Evolutionary conservation across 495 filamentous ascomycete species (phyloP), one percentile per base, ranked within the genome.

Genomic region (Podospora bellae-mahoneyi): DNA sequence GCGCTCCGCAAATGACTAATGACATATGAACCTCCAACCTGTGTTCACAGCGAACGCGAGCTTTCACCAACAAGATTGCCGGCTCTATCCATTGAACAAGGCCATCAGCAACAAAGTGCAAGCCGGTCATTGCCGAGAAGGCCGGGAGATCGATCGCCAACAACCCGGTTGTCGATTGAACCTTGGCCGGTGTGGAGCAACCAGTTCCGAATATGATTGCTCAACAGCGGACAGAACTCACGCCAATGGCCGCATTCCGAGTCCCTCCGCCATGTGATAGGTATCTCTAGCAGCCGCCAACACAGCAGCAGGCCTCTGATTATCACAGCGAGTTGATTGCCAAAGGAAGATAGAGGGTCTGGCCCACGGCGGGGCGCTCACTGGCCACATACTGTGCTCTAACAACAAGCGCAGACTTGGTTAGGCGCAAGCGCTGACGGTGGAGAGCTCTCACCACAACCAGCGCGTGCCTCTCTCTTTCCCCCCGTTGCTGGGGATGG

Each of bases 251-350:
- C 62, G 23, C 44, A 20, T 62, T 56, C 48, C 57, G 39, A 65
- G 65, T 16, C 66, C 56, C 64, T 55, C 58, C 63, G 30, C 71
- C 71, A 67, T 73, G 71, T 73, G 71, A 73, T 58, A 58, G 67
- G 60, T 66, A 27, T 63, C 30, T 2, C 62, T 4, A n/a, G 30
- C 65, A 34, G 60, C 68, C 64, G 65, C 67, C 66, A 66, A 56
- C 66, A 30, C 39, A 48, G 39, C 30, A 48, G 15, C 23, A 23
- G 39, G 39, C 39, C 39, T 48, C 39, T 48, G 39, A 10, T 23
- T 60, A 13, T 34, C 18, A 60, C 65, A 62, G 64, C 30, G 30
- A 64, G 64, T 55, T 65, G 62, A 61, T 54, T 69, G 18, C 32
- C 58, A 55, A 32, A 30, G 16, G 19, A 30, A 53, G 53, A 26